A percentile compares a stretch with the other conserved stretches of the same genome.
Conservation (phyloP, 1,139 yeast genomes). For the Nakaseomyces uthaithaninus region DNA sequence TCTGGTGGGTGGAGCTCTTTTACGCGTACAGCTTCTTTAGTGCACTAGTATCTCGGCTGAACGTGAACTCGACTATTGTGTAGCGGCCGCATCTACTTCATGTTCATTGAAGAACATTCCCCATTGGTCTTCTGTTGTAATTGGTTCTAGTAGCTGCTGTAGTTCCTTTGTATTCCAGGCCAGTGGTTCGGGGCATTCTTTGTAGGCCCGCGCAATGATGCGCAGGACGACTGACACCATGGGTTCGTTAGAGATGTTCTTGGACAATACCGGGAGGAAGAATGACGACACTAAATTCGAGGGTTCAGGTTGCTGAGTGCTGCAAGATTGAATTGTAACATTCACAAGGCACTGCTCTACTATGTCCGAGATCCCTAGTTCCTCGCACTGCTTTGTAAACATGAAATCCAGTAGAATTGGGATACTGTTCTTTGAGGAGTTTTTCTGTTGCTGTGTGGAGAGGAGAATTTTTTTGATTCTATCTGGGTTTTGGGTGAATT, state of each 20-base stretch:
- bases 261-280: constrained; percentile 3
- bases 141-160: not conserved
- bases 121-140: not conserved
- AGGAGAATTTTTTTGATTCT: not conserved
- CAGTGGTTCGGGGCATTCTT: not conserved
- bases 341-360: constrained; percentile 2
- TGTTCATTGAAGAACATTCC: not conserved
- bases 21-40: too few species aligned
- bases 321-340: not conserved
- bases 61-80: too few species aligned
- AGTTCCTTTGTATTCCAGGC: constrained; percentile 3
- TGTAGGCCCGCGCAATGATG: not conserved
- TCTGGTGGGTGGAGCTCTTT: too few species aligned
- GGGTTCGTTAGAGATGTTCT: not conserved
- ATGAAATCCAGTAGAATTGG: constrained; percentile 3
- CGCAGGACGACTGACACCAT: not conserved
- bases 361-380: not conserved
- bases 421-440: constrained; percentile 6
- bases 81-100: too few species aligned
- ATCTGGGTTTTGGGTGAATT: not conserved
- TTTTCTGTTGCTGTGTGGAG: not conserved
- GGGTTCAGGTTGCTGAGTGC: constrained; percentile 1
- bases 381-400: not conserved
- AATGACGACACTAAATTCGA: not conserved
- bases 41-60: too few species aligned